Conservation (phyloP, 306 rosid genomes). For the Hippophae gyantsensis region DNA sequence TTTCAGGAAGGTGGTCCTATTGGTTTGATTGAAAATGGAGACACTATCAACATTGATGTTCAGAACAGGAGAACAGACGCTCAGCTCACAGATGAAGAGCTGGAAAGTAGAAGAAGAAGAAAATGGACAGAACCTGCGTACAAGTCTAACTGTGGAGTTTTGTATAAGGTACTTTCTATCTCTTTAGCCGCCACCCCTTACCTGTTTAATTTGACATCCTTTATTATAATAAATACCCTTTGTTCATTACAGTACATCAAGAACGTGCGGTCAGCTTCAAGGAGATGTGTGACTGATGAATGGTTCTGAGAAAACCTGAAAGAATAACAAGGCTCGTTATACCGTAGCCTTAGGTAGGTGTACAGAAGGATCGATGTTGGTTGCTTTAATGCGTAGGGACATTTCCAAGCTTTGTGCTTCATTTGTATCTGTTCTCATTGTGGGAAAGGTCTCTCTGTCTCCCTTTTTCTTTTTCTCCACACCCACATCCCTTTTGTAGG, state of each 20-base stretch:
- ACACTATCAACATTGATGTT: constrained; percentile 59
- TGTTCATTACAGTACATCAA: constrained; percentile 60
- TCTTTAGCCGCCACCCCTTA: not conserved
- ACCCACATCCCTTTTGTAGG: too few species aligned
- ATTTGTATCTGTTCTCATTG: too few species aligned
- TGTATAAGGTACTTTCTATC: constrained; percentile 59
- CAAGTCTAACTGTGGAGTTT: constrained; percentile 63
- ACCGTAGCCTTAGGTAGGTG: too few species aligned
- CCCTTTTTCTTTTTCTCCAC: too few species aligned
- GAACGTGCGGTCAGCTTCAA: constrained; percentile 69
- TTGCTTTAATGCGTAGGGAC: too few species aligned
- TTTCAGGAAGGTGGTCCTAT: constrained; percentile 93
- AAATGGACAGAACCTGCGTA: constrained; percentile 59
- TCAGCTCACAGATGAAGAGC: constrained; percentile 56
- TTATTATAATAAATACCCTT: not conserved
- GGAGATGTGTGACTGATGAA: constrained; percentile 87
- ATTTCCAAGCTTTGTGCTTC: too few species aligned
- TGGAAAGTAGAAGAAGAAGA: constrained; percentile 51
- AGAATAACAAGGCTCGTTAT: too few species aligned
- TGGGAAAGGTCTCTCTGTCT: too few species aligned
- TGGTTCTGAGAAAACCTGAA: constrained; percentile 16
- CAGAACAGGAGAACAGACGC: constrained; percentile 61
- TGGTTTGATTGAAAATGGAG: constrained; percentile 71
- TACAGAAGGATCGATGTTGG: too few species aligned
- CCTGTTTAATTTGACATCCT: not conserved